Evolutionary conservation across 768 basidiomycete genomes (phyloP), one percentile per base, ranked within the genome.

Genomic region (Suillus spraguei): DNA sequence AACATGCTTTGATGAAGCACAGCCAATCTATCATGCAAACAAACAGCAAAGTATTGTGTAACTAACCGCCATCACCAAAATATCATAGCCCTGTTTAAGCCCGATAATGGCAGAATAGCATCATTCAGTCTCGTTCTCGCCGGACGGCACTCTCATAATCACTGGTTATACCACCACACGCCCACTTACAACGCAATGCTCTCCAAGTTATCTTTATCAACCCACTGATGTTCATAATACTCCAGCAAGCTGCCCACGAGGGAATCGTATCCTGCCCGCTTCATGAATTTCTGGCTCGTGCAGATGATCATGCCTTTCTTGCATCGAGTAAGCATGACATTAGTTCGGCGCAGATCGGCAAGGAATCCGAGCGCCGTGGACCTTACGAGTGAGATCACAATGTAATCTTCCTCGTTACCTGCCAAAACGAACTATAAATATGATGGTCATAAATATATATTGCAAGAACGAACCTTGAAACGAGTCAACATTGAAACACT

Each of bases 271-370:
- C 85, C 91, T 69, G 74, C 69, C 11, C 82, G 82, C n/a, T 70
- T 66, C 46, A 94, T 77, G 70, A 94, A 94, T 20, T 77, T 76
- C 66, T 79, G 78, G 68, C 80, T 90, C 24, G 88, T 81, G 59
- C 89, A 79, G 67, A 95, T 89, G 63, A 87, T 86, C 91, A 94
- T 94, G 36, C 87, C 88, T 58, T 76, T 80, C 72, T 89, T 89
- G 81, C 89, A 92, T 42, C 93, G 85, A 54, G 87, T 89, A 9
- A 94, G 86, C 91, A 95, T 93, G 63, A 95, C 92, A 87, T 95
- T 94, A 60, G 90, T 88, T 20, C 93, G 82, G 35, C 88, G 82
- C 11, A 81, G 66, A 68, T 87, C 87, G 16, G 74, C 70, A 39
- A 95, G 78, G 66, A 95, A 95, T 5, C 92, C 93, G 54, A 89